Evolutionary conservation across 2,329 filamentous ascomycete genomes (phyloP), one percentile per base, ranked within the genome.

Genomic region (Pseudopyrenochaeta lycopersici): DNA sequence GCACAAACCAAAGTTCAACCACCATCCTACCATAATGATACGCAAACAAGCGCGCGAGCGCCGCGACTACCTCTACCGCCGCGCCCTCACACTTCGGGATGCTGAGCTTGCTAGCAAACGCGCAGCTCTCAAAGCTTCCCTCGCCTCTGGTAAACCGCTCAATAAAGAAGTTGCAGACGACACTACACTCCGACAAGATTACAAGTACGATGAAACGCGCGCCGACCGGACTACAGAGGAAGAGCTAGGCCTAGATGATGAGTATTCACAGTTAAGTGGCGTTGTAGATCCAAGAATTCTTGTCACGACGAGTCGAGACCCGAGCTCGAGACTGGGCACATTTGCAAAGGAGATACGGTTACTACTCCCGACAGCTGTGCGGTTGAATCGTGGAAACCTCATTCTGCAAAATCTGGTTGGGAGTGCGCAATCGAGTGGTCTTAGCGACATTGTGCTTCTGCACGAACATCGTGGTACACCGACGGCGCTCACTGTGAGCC

Each of bases 391-490:
- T 74, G 95, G 95, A 71, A 97, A 95, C 61, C 82, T 96, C 27
- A 88, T 98, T 56, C 81, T 98, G 7, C 90, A 90, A 2, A 94
- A 96, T 67, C 83, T 99, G 2, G 90, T 97, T 21, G 82, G 85
- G 42, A 94, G 90, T 50, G 92, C 92, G 17, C 89, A 93, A 69
- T 85, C 89, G 38, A 88, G 90, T 12, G 90, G 91, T 2, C 82
- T 98, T 18, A 90, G 88, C 40, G 95, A 99, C 70, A 84, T 99
- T 61, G 81, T 98, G 17, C 58, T 75, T 1, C 52, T 76, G 1
- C 93, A 97, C 74, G 95, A 98, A 72, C 93, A 97, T 76, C 86
- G 95, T 72, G 93, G 94, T 67, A 94, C 90, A 1, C 95, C 95
- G 0, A 97, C 93, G 0, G 93, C 92, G 1, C 80, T 99, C 64